Conservation (phyloP, 2,329 filamentous ascomycete species). For the Talaromyces islandicus region DNA sequence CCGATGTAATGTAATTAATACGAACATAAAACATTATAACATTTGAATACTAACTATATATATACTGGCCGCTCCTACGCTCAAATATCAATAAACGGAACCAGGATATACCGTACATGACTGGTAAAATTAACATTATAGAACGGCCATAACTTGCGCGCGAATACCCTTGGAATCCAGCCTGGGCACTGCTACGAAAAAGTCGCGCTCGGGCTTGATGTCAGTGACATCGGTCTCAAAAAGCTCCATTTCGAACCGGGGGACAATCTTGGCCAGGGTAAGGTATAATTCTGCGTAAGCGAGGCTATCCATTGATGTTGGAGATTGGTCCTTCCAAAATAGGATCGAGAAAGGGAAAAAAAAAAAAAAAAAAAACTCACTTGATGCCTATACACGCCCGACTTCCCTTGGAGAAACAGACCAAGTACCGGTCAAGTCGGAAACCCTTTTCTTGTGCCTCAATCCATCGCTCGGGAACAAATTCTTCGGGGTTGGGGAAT, state of each 20-base stretch:
- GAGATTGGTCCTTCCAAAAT: background rate
- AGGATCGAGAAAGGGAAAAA: background rate
- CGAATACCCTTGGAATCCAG: constrained; percentile 7
- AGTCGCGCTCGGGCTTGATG: constrained; percentile 13
- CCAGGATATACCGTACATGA: background rate
- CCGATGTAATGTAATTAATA: no score
- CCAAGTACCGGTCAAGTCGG: constrained; percentile 29
- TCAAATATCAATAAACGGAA: background rate
- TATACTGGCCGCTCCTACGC: background rate
- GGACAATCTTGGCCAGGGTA: constrained; percentile 23
- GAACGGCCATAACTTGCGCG: background rate
- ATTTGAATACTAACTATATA: background rate
- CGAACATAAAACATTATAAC: background rate
- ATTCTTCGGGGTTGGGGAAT: constrained; percentile 29
- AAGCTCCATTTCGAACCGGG: constrained; percentile 24
- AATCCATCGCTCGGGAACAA: constrained; percentile 34
- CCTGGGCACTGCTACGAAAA: constrained; percentile 1
- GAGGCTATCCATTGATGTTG: constrained; percentile 18
- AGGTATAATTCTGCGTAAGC: constrained; percentile 29
- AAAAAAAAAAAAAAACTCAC: constrained; percentile 12
- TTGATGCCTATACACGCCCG: constrained; percentile 46
- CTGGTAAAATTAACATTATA: background rate
- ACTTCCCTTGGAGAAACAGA: constrained; percentile 36
- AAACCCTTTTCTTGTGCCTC: constrained; percentile 24
- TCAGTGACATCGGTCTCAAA: constrained; percentile 27